Base-by-base conservation (phyloP, 2,329 filamentous ascomycete species). In the Botryotinia globosa region DNA sequence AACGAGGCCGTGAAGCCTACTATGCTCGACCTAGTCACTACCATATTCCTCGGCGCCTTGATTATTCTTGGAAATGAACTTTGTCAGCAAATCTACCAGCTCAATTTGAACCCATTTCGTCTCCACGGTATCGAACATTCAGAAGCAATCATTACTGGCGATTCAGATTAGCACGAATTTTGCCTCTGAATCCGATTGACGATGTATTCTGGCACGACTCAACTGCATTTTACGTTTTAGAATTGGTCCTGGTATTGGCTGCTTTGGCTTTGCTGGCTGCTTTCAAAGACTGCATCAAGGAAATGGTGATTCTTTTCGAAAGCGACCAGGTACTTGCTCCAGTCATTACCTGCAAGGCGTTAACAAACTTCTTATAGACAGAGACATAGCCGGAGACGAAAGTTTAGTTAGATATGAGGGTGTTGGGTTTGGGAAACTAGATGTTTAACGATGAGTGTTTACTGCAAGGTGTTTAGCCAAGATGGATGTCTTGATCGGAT, bases 1-100 rank as follows among this genome's bases (percentile, higher is more conserved):
- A 22, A 25, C 32, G 44, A 6, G 25, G 32, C 25, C 5, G 16
- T 18, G n/a, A 71, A 66, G 62, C 39, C 48, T 58, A 56, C 39
- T 42, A 72, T 72, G 70, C 63, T 72, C 39, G 62, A 72, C 32
- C 22, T 72, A 18, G 16, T 72, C 44, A 54, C 70, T 8, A 68
- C 70, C n/a, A 18, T 67, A 10, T 39, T 72, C 6, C 62, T 72
- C 29, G 70, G 70, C 10, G 18, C 39, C 20, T 20, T 45, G n/a
- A 51, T 72, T 18, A 68, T 72, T 32, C 62, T 72, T 14, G 61
- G 61, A 54, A 58, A 51, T 44, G 65, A 39, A 4, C n/a, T 68
- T 10, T 56, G 29, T 20, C 65, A 56, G 39, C 65, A 7, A n/a
- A 32, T 68, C 18, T 42, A 18, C 37, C 65, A 1, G n/a, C 65